Conservation (phyloP, 192 early-diverging fungal species). For the Backusella parvicylindrica region DNA sequence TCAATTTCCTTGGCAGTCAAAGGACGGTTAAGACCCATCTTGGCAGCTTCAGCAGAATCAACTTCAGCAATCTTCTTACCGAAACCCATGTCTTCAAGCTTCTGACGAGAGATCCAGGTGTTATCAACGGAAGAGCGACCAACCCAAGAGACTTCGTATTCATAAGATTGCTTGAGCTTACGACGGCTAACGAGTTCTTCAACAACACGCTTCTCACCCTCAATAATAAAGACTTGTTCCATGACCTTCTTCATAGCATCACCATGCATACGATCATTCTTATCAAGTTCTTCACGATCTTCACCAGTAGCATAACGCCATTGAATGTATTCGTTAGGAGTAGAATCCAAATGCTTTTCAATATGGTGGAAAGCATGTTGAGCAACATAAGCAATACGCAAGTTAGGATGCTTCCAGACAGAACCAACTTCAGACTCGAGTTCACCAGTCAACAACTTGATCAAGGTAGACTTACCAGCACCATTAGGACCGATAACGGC, state of each 20-base stretch:
- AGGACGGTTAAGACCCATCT: slow-evolving; percentile 68
- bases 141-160: slow-evolving; percentile 81
- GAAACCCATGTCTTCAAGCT: slow-evolving; percentile 70
- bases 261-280: slow-evolving; percentile 64
- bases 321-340: slow-evolving; percentile 82
- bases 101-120: slow-evolving; percentile 68
- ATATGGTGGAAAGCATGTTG: slow-evolving; percentile 89
- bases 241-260: slow-evolving; percentile 63
- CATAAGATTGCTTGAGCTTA: slow-evolving; percentile 78
- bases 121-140: slow-evolving; percentile 61
- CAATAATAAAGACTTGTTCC: slow-evolving; percentile 46
- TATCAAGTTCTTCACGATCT: slow-evolving; percentile 73
- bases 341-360: slow-evolving; percentile 77
- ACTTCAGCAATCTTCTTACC: slow-evolving; percentile 73
- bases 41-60: slow-evolving; percentile 75
- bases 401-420: slow-evolving; percentile 83
- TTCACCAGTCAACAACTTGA: slow-evolving; percentile 78
- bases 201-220: slow-evolving; percentile 63
- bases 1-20: slow-evolving; percentile 67
- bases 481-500: slow-evolving; percentile 80
- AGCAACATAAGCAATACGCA: slow-evolving; percentile 85
- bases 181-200: slow-evolving; percentile 65
- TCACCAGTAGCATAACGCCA: slow-evolving; percentile 82
- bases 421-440: slow-evolving; percentile 65
- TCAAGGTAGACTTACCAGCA: slow-evolving; percentile 68